phyloP scores from a whole-genome alignment of 2,329 filamentous ascomycete genomes.

The Exophiala xenobiotica region DNA sequence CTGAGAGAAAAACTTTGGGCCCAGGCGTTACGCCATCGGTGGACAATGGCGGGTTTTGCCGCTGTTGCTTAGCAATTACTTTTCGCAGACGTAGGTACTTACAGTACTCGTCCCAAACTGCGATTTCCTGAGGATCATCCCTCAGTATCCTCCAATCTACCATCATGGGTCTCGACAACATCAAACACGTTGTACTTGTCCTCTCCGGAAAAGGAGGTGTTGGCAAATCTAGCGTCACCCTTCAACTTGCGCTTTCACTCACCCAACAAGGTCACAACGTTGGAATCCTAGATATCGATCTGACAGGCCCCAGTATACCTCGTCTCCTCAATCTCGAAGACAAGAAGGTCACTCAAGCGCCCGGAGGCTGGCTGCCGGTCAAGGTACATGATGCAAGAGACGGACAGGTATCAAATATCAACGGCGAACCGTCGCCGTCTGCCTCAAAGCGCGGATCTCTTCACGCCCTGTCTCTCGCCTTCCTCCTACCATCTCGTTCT shows the following conservation, averaged over 20 bases:
- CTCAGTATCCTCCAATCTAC: background rate
- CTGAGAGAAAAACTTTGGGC: slow-evolving; percentile 4
- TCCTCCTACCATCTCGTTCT: slow-evolving; percentile 76
- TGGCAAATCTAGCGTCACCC: slow-evolving; percentile 96
- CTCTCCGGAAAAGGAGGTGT: slow-evolving; percentile 98
- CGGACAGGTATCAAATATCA: background rate
- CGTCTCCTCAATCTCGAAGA: slow-evolving; percentile 88
- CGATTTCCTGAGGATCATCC: background rate
- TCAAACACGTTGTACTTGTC: slow-evolving; percentile 47
- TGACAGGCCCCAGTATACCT: slow-evolving; percentile 94
- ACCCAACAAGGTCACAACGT: slow-evolving; percentile 83
- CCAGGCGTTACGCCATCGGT: slow-evolving; percentile 8
- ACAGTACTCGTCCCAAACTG: background rate
- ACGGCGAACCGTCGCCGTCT: background rate
- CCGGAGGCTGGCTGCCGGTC: slow-evolving; percentile 89
- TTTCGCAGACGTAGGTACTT: background rate
- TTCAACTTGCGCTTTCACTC: slow-evolving; percentile 87
- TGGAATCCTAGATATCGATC: slow-evolving; percentile 91
- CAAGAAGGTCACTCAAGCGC: slow-evolving; percentile 85
- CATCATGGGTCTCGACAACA: slow-evolving; percentile 29
- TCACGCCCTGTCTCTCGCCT: slow-evolving; percentile 86
- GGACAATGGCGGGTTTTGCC: slow-evolving; percentile 1
- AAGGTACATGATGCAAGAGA: slow-evolving; percentile 64
- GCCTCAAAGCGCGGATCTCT: slow-evolving; percentile 38
- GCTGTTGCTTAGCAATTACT: slow-evolving; percentile 15